phyloP scores from a whole-genome alignment of 2,329 filamentous ascomycete species.

The Ophiostoma quercus region DNA sequence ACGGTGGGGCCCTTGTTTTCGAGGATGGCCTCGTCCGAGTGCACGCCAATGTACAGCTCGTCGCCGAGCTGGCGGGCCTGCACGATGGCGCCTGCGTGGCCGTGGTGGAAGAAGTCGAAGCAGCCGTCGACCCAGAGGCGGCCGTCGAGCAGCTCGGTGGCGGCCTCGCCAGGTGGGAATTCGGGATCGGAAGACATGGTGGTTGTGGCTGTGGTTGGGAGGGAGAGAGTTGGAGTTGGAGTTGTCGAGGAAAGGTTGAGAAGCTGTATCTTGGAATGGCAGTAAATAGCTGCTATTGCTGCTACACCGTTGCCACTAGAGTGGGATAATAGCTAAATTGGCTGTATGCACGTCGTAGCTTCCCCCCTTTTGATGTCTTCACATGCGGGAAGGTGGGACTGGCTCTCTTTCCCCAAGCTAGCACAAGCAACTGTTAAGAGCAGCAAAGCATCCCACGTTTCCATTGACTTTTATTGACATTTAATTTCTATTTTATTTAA shows the following conservation, averaged over 20 bases:
- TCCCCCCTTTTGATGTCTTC: slow-evolving; percentile 6
- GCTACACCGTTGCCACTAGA: slow-evolving; percentile 1
- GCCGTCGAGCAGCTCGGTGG: slow-evolving; percentile 55
- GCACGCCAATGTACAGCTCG: slow-evolving; percentile 85
- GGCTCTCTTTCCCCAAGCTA: slow-evolving; percentile 12
- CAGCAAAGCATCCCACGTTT: background rate
- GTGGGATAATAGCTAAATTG: slow-evolving; percentile 3
- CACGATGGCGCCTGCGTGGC: slow-evolving; percentile 92
- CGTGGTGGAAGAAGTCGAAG: slow-evolving; percentile 98
- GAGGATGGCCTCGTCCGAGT: slow-evolving; percentile 91
- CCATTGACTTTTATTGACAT: background rate
- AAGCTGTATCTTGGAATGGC: background rate
- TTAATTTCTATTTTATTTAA: background rate
- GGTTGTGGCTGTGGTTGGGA: too few species aligned
- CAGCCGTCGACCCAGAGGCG: slow-evolving; percentile 98
- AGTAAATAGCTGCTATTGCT: background rate
- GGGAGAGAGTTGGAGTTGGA: too few species aligned
- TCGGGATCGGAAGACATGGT: slow-evolving; percentile 25
- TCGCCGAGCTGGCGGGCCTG: slow-evolving; percentile 87
- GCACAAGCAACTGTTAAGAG: background rate
- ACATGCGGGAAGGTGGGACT: slow-evolving; percentile 8
- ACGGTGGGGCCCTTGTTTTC: slow-evolving; percentile 97
- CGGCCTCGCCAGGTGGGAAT: slow-evolving; percentile 43
- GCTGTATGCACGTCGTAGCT: slow-evolving; percentile 10
- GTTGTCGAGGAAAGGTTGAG: background rate